Evolutionary conservation across 2,329 filamentous ascomycete genomes (phyloP), one percentile per base, ranked within the genome.

Genomic region (Tolypocladium inflatum): DNA sequence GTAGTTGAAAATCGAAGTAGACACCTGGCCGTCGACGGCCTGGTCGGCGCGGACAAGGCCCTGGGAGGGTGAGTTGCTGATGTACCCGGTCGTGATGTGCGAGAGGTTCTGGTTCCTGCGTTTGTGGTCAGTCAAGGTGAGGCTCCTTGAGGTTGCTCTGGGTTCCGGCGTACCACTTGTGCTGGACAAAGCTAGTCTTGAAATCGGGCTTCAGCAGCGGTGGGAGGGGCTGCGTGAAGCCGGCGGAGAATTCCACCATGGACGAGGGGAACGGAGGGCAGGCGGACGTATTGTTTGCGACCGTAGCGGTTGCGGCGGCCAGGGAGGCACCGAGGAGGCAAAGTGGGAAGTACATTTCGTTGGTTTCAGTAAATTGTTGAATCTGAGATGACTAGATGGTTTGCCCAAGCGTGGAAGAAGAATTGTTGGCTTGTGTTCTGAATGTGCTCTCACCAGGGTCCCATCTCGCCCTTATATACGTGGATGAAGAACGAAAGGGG

Each of bases 71-170:
- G 72, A 73, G 56, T 72, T 73, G 56, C 65, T 62, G 52, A 75
- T 70, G 54, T 66, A 73, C 0, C 72, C 73, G 7, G 66, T 60
- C 5, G 67, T 70, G 52, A 75, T 71, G 59, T 75, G 72, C 4
- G 73, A 75, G 2, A 75, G 4, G n/a, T 73, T 68, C 4, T 65
- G 53, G 52, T 74, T 68, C 72, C 72, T 74, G n/a, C 1, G 1
- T 3, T 9, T 10, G 19, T 8, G 1, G 45, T 50, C 45, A 50
- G 45, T 26, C 1, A 5, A 10, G 26, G 15, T 8, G 26, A 50
- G 17, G 2, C 26, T 33, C 1, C 15, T 0, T 2, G 6, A 15
- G 13, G 23, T 7, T 30, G 13, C 45, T 9, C 45, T 19, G 45
- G 23, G 2, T 19, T 2, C 3, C 10, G 1, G 8, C 54, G n/a